These are phyloP conservation scores for Gentiana straminea DNA, from an alignment of 257 asterid genomes.

Conservation along the genomic window DNA sequence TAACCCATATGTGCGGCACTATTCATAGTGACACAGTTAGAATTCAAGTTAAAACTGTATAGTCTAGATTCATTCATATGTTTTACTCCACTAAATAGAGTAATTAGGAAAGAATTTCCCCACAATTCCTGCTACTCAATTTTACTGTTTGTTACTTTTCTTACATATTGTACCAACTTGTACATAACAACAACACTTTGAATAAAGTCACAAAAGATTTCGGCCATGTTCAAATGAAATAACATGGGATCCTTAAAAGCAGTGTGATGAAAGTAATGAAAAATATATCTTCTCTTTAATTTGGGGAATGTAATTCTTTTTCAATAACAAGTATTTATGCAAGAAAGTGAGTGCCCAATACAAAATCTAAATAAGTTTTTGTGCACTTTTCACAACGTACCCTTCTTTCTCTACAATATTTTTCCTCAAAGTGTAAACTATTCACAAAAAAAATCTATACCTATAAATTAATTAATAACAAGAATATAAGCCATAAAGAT, in stretches of 20 bases:
- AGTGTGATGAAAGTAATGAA: conserved; percentile 11
- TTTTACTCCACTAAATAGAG: no score
- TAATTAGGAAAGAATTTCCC: no score
- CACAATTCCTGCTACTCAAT: no score
- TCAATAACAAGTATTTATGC: conserved; percentile 13
- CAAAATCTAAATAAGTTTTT: conserved; percentile 12
- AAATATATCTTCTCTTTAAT: conserved; percentile 16
- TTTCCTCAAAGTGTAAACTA: conserved; percentile 15
- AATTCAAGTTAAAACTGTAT: no score
- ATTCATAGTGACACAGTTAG: no score
- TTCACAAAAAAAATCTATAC: conserved; percentile 12
- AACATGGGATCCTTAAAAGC: conserved; percentile 16
- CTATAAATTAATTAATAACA: conserved; percentile 18
- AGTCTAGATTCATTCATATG: no score
- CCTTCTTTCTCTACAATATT: conserved; percentile 10
- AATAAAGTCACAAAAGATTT: neutral
- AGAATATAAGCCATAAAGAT: conserved; percentile 40
- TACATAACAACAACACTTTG: neutral
- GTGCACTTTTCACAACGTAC: conserved; percentile 23
- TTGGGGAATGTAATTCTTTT: conserved; percentile 19
- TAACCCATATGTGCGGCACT: no score
- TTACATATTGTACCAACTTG: no score
- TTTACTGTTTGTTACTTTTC: no score
- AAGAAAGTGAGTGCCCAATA: conserved; percentile 21
- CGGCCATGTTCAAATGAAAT: conserved; percentile 1